Conservation (phyloP, 805 yeast species). For the Starmera amethionina region DNA sequence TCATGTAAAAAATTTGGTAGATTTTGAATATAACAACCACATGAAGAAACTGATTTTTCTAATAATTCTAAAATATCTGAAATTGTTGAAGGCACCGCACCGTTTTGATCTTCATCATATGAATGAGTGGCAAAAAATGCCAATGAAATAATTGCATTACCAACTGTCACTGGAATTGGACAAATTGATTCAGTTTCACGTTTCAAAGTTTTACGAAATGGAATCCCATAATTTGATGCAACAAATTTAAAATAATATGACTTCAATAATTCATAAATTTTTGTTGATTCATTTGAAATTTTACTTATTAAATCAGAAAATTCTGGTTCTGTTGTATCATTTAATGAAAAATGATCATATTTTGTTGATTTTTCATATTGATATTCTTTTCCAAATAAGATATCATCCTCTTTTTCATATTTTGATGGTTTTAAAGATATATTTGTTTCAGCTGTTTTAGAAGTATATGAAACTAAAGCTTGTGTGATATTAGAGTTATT, state of each 20-base stretch:
- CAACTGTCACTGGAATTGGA: slow-evolving; percentile 54
- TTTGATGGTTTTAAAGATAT: neutral
- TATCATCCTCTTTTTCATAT: slow-evolving; percentile 8
- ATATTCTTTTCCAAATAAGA: slow-evolving; percentile 26
- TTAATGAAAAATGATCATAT: slow-evolving; percentile 6
- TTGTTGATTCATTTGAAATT: slow-evolving; percentile 5
- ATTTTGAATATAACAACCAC: slow-evolving; percentile 35
- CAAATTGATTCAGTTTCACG: slow-evolving; percentile 51
- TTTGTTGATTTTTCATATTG: slow-evolving; percentile 6
- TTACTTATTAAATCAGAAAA: slow-evolving; percentile 5
- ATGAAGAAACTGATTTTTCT: slow-evolving; percentile 48
- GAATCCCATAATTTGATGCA: slow-evolving; percentile 18
- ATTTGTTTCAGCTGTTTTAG: slow-evolving; percentile 11
- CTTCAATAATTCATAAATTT: slow-evolving; percentile 2
- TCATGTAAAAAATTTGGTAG: slow-evolving; percentile 18
- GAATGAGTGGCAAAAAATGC: slow-evolving; percentile 51
- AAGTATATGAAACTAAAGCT: slow-evolving; percentile 3
- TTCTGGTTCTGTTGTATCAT: slow-evolving; percentile 3
- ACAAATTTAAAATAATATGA: slow-evolving; percentile 12
- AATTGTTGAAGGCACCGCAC: slow-evolving; percentile 41
- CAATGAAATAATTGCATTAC: slow-evolving; percentile 54
- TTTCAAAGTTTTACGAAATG: slow-evolving; percentile 17
- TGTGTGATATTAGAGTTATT: slow-evolving; percentile 32
- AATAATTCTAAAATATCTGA: slow-evolving; percentile 50
- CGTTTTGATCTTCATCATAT: slow-evolving; percentile 51